phyloP scores from a whole-genome alignment of 2,329 filamentous ascomycete genomes.

The Westerdykella sp. region DNA sequence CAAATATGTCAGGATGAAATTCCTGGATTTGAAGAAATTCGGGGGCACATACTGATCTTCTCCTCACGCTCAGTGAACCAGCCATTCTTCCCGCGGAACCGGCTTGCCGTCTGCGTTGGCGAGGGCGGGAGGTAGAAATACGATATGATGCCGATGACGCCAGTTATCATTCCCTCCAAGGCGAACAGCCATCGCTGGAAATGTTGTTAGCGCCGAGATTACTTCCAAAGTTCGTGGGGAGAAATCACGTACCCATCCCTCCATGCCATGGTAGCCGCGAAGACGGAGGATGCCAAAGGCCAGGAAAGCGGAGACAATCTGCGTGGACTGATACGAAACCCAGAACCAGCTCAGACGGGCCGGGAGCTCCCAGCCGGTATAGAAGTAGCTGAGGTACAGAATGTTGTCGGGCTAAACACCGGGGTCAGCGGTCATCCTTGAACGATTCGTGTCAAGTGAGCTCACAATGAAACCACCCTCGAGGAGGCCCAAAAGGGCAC shows the following conservation, averaged over 20 bases:
- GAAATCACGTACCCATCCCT: slow-evolving; percentile 41
- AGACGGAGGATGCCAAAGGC: slow-evolving; percentile 49
- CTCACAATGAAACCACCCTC: slow-evolving; percentile 49
- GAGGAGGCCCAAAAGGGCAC: slow-evolving; percentile 42
- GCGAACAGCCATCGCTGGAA: slow-evolving; percentile 47
- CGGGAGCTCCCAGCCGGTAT: slow-evolving; percentile 64
- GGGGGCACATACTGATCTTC: slow-evolving; percentile 46
- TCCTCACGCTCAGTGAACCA: slow-evolving; percentile 65
- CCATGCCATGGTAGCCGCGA: slow-evolving; percentile 45
- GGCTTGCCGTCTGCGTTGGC: slow-evolving; percentile 58
- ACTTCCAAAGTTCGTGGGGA: not conserved
- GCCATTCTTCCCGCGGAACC: slow-evolving; percentile 55
- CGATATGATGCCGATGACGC: slow-evolving; percentile 31
- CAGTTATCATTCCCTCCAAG: slow-evolving; percentile 35
- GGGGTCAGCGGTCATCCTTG: not conserved
- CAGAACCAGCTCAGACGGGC: slow-evolving; percentile 64
- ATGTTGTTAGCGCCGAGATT: not conserved
- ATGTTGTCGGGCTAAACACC: slow-evolving; percentile 56
- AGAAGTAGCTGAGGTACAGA: slow-evolving; percentile 68
- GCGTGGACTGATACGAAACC: slow-evolving; percentile 56
- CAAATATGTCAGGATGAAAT: slow-evolving; percentile 2
- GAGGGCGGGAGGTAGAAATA: slow-evolving; percentile 42
- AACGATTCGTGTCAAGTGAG: not conserved
- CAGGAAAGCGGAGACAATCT: slow-evolving; percentile 52
- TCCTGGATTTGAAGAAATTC: not conserved